phyloP scores from a whole-genome alignment of 192 early-diverging fungal species.

The Neocallimastix lanati region DNA sequence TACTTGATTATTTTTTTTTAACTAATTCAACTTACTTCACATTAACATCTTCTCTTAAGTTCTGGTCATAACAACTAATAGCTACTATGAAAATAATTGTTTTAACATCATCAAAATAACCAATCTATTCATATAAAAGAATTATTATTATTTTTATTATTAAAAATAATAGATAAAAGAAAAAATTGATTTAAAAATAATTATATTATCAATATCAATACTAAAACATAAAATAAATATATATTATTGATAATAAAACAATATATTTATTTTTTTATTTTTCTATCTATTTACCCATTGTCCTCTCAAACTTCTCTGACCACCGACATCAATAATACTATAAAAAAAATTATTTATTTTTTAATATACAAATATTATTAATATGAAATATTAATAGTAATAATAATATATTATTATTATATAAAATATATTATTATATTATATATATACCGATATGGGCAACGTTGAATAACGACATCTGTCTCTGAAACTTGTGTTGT shows the following conservation, averaged over 20 bases:
- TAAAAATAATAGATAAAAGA: too few relatives aligned
- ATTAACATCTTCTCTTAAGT: constrained; percentile 34
- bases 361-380: too few relatives aligned
- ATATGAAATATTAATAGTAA: too few relatives aligned
- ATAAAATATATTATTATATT: too few relatives aligned
- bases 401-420: too few relatives aligned
- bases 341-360: too few relatives aligned
- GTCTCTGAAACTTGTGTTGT: constrained; percentile 55
- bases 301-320: constrained; percentile 20
- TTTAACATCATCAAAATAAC: background rate
- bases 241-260: too few relatives aligned
- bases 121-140: constrained; percentile 22
- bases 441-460: background rate
- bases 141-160: background rate
- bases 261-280: background rate
- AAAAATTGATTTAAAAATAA: too few relatives aligned
- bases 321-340: constrained; percentile 52
- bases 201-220: too few relatives aligned
- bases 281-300: background rate
- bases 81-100: constrained; percentile 39
- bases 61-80: constrained; percentile 42
- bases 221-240: too few relatives aligned
- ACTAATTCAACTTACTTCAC: constrained; percentile 14
- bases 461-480: constrained; percentile 25
- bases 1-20: too few relatives aligned